phyloP scores from a whole-genome alignment of 106 monocot species.

The Hemerocallis citrina region DNA sequence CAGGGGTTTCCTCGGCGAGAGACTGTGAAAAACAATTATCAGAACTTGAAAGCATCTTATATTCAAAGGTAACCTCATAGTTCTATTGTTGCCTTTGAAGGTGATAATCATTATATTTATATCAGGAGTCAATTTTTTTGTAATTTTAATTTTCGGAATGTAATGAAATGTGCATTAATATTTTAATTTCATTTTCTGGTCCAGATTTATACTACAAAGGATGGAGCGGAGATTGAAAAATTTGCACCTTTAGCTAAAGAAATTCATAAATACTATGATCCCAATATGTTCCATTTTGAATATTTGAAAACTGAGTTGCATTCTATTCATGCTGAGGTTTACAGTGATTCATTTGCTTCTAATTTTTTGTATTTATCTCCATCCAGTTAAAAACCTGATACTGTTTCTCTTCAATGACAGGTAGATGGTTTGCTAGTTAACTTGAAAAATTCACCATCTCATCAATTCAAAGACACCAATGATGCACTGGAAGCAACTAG shows the following conservation, averaged over 20 bases:
- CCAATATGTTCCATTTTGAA: constrained; percentile 23
- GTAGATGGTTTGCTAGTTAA: constrained; percentile 28
- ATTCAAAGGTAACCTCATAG: constrained; percentile 52
- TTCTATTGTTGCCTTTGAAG: neutral
- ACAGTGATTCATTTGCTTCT: neutral
- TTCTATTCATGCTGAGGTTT: constrained; percentile 34
- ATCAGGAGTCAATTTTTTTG: neutral
- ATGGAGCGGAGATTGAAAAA: constrained; percentile 62
- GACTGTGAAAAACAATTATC: constrained; percentile 74
- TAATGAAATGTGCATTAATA: neutral
- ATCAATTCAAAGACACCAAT: constrained; percentile 36
- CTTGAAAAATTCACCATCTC: constrained; percentile 19
- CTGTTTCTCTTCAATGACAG: constrained; percentile 24
- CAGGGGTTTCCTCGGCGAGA: constrained; percentile 57
- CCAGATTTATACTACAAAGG: constrained; percentile 60
- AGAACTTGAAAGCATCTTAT: constrained; percentile 69
- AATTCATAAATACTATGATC: constrained; percentile 60
- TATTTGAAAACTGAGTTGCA: constrained; percentile 37
- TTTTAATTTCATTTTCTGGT: constrained; percentile 6
- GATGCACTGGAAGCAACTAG: constrained; percentile 35
- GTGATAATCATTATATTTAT: neutral
- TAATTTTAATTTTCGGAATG: neutral
- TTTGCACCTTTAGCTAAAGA: constrained; percentile 59
- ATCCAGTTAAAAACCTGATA: too few relatives aligned
- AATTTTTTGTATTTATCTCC: neutral